A percentile compares a stretch with the other conserved stretches of the same genome.
phyloP scores from a whole-genome alignment of 73 alveolate species.

The Diophrys appendiculata region DNA sequence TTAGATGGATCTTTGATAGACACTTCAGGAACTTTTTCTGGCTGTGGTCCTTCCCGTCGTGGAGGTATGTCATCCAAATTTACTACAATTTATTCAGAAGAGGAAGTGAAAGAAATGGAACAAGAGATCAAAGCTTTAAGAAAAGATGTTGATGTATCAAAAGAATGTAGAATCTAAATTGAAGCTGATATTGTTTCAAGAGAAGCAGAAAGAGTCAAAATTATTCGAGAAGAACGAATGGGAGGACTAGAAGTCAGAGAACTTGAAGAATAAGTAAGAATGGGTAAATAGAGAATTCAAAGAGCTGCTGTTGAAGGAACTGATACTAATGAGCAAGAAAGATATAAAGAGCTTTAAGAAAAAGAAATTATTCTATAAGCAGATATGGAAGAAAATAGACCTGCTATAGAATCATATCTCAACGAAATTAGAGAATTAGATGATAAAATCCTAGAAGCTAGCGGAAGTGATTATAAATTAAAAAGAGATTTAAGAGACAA shows the following conservation, averaged over 20 bases:
- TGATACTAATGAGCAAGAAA: too few relatives aligned
- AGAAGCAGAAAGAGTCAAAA: too few relatives aligned
- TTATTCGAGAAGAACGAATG: too few relatives aligned
- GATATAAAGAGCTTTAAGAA: too few relatives aligned
- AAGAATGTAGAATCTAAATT: neutral
- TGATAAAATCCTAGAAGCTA: slow-evolving; percentile 28
- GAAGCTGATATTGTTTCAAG: too few relatives aligned
- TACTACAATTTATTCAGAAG: neutral
- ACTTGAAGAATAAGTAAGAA: neutral
- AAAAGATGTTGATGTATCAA: slow-evolving; percentile 31
- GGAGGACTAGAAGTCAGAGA: neutral
- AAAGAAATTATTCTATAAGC: slow-evolving; percentile 6
- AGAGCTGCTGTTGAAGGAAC: neutral
- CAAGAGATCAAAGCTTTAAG: neutral
- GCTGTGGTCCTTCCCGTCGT: slow-evolving; percentile 90
- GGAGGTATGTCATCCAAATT: slow-evolving; percentile 79
- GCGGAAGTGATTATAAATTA: slow-evolving; percentile 21
- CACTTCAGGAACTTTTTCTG: slow-evolving; percentile 87
- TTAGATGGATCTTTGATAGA: slow-evolving; percentile 88
- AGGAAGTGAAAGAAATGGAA: neutral
- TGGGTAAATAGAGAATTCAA: neutral
- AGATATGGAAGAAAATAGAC: slow-evolving; percentile 21
- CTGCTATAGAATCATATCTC: slow-evolving; percentile 12
- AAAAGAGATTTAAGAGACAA: slow-evolving; percentile 64
- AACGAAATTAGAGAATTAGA: neutral